phyloP scores from a whole-genome alignment of 2,329 filamentous ascomycete species.

The Chaetomiaceae sp. region DNA sequence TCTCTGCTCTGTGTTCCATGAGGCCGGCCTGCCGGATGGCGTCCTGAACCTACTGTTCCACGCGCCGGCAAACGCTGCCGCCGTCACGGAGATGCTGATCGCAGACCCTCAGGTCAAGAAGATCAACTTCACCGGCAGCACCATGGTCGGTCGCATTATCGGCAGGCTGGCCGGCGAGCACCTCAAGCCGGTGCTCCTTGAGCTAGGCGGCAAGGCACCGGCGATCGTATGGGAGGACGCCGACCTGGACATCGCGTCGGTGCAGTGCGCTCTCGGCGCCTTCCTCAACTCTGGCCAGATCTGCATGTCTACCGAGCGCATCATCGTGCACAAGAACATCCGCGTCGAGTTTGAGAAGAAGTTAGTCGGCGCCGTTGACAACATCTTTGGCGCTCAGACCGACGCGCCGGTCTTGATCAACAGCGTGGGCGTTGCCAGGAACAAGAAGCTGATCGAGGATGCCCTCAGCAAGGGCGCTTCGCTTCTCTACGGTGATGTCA shows the following conservation, averaged over 20 bases:
- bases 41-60: constrained; percentile 68
- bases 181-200: constrained; percentile 75
- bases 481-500: constrained; percentile 38
- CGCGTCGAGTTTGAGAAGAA: constrained; percentile 43
- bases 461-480: constrained; percentile 63
- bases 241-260: constrained; percentile 66
- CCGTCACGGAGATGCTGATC: constrained; percentile 64
- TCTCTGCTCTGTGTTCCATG: constrained; percentile 59
- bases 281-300: constrained; percentile 75
- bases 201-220: constrained; percentile 78
- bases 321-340: constrained; percentile 53
- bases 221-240: constrained; percentile 79
- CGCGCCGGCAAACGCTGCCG: constrained; percentile 61
- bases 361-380: constrained; percentile 37
- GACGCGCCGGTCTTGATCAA: constrained; percentile 68
- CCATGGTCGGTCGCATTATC: constrained; percentile 68
- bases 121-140: constrained; percentile 82
- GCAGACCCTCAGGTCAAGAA: constrained; percentile 66
- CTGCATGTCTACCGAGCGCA: constrained; percentile 80
- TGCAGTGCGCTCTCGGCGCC: constrained; percentile 62
- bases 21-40: constrained; percentile 73
- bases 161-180: constrained; percentile 64
- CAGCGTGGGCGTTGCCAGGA: constrained; percentile 60
- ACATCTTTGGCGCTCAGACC: constrained; percentile 50
- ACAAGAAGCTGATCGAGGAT: constrained; percentile 62